Evolutionary conservation across 2,329 filamentous ascomycete genomes (phyloP).

Genomic region (Pseudohalonectria lignicola): DNA sequence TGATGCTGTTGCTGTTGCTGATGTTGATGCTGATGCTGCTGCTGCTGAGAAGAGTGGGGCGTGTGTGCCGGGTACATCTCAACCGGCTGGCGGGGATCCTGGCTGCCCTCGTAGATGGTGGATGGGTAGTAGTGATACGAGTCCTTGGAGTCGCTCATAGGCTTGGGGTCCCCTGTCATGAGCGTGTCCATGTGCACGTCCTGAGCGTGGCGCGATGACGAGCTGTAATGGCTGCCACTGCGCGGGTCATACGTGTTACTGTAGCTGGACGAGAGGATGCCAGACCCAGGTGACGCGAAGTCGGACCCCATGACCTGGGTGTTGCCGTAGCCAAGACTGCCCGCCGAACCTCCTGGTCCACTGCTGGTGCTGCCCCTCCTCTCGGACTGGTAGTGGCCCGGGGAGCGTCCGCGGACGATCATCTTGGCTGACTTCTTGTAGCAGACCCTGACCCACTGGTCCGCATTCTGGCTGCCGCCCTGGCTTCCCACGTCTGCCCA

Average conservation of each 20-base stretch:
- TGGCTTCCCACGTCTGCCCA: slow-evolving; percentile 54
- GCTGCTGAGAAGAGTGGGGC: slow-evolving; percentile 5
- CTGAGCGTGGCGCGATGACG: slow-evolving; percentile 28
- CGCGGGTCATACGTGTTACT: slow-evolving; percentile 26
- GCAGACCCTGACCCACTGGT: slow-evolving; percentile 60
- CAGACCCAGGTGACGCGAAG: slow-evolving; percentile 22
- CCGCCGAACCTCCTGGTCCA: slow-evolving; percentile 53
- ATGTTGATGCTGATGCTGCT: slow-evolving; percentile 5
- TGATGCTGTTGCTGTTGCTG: no score
- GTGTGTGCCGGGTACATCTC: slow-evolving; percentile 8
- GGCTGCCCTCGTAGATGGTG: slow-evolving; percentile 33
- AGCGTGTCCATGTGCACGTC: slow-evolving; percentile 38
- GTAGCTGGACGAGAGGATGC: slow-evolving; percentile 24
- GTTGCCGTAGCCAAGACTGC: slow-evolving; percentile 37
- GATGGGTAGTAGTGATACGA: slow-evolving; percentile 42
- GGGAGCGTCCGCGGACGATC: slow-evolving; percentile 77
- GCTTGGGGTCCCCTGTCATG: slow-evolving; percentile 40
- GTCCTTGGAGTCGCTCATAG: slow-evolving; percentile 33
- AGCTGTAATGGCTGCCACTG: slow-evolving; percentile 26
- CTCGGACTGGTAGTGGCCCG: slow-evolving; percentile 68
- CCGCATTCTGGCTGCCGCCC: slow-evolving; percentile 15
- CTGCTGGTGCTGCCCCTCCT: slow-evolving; percentile 58
- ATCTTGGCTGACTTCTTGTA: slow-evolving; percentile 66
- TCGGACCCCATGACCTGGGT: slow-evolving; percentile 27
- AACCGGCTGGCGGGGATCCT: slow-evolving; percentile 16